Percentiles rank a stretch among this genome's conserved stretches.
These are phyloP conservation scores for Emmonsia crescens DNA, from an alignment of 2,329 filamentous ascomycete species.

Conservation along the genomic window DNA sequence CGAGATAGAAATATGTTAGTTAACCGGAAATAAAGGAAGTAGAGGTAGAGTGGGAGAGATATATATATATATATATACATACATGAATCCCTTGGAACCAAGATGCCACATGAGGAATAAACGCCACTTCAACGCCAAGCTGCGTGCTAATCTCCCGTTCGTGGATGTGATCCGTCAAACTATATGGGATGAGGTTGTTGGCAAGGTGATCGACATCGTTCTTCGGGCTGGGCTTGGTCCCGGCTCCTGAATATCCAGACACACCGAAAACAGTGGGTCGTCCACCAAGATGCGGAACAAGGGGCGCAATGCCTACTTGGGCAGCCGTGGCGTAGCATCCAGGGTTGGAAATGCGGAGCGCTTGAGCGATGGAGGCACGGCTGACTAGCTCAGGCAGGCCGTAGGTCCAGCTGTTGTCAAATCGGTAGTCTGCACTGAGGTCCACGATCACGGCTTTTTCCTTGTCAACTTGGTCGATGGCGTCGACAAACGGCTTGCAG, in stretches of 20 bases:
- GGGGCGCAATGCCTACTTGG: conserved; percentile 75
- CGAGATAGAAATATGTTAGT: conserved; percentile 6
- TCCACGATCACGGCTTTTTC: conserved; percentile 73
- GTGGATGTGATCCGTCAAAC: conserved; percentile 86
- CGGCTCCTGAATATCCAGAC: conserved; percentile 87
- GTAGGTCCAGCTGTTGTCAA: conserved; percentile 77
- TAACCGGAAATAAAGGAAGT: conserved; percentile 5
- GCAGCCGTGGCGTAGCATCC: conserved; percentile 93
- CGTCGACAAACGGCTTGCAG: conserved; percentile 87
- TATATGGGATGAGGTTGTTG: conserved; percentile 86
- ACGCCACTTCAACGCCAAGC: conserved; percentile 63
- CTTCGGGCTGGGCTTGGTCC: conserved; percentile 87
- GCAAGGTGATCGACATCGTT: conserved; percentile 76
- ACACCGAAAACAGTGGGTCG: conserved; percentile 80
- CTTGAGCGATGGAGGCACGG: conserved; percentile 62
- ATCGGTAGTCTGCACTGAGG: conserved; percentile 92
- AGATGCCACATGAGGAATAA: conserved; percentile 87
- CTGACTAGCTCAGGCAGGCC: conserved; percentile 77
- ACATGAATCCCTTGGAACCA: conserved; percentile 93
- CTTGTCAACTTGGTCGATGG: conserved; percentile 60
- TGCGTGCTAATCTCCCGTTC: conserved; percentile 80
- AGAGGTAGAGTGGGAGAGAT: neutral
- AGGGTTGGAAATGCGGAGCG: conserved; percentile 79
- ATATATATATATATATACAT: conserved; percentile 16
- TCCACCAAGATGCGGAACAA: conserved; percentile 66